phyloP scores from a whole-genome alignment of 345 rosid genomes.

The Moricandia moricandioides region DNA sequence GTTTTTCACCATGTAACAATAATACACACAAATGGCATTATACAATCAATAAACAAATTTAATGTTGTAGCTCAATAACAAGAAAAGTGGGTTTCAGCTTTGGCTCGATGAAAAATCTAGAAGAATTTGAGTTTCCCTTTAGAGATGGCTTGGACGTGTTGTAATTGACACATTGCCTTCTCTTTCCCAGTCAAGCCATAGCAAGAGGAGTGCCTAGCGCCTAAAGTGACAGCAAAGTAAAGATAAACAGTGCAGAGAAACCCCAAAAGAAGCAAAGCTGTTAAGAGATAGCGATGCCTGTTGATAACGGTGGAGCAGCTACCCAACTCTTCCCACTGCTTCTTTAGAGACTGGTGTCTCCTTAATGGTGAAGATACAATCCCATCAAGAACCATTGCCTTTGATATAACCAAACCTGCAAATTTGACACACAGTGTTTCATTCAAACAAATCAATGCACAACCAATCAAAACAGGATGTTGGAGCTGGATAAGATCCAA shows the following conservation, averaged over 20 bases:
- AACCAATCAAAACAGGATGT: not conserved
- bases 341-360: constrained; percentile 64
- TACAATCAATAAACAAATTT: not conserved
- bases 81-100: constrained; percentile 13
- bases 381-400: constrained; percentile 69
- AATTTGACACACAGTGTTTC: not conserved
- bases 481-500: too few relatives aligned
- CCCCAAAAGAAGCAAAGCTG: constrained; percentile 68
- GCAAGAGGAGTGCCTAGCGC: constrained; percentile 56
- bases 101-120: constrained; percentile 2
- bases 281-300: constrained; percentile 86
- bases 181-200: constrained; percentile 59
- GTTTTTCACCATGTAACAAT: constrained; percentile 3
- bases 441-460: not conserved
- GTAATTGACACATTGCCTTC: constrained; percentile 52
- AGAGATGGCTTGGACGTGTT: constrained; percentile 36
- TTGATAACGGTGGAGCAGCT: constrained; percentile 69
- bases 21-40: constrained; percentile 5
- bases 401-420: constrained; percentile 16
- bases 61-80: not conserved
- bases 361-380: constrained; percentile 71
- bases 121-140: constrained; percentile 61
- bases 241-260: constrained; percentile 87
- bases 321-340: constrained; percentile 71
- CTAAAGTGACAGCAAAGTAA: constrained; percentile 86